Evolutionary conservation across 2,329 filamentous ascomycete species (phyloP).

Genomic region (Pseudogymnoascus sp.): DNA sequence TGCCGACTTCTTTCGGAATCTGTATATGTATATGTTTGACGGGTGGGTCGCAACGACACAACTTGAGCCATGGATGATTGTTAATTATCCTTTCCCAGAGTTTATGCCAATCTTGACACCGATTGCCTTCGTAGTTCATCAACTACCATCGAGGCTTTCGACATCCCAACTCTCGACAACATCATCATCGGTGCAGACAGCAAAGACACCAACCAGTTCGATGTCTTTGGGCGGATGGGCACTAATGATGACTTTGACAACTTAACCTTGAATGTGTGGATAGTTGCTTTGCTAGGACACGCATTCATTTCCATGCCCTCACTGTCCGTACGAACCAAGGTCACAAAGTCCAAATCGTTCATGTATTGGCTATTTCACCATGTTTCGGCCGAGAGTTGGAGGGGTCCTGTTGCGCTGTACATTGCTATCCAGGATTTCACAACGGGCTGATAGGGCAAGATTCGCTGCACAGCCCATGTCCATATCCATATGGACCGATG

Average conservation of each 20-base stretch:
- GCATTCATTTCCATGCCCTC: constrained; percentile 28
- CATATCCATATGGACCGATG: too few species aligned
- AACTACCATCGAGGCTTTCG: constrained; percentile 22
- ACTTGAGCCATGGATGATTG: not conserved
- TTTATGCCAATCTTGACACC: constrained; percentile 29
- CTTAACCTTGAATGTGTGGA: constrained; percentile 33
- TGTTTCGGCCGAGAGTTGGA: not conserved
- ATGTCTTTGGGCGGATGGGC: constrained; percentile 30
- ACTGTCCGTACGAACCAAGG: constrained; percentile 13
- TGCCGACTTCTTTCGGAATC: constrained; percentile 12
- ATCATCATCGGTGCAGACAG: constrained; percentile 14
- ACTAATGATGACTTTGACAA: constrained; percentile 23
- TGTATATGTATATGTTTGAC: constrained; percentile 33
- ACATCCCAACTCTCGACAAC: constrained; percentile 16
- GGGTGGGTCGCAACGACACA: constrained; percentile 19
- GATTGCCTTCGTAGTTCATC: constrained; percentile 25
- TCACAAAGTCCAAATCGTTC: not conserved
- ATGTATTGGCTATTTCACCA: not conserved
- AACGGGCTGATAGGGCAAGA: too few species aligned
- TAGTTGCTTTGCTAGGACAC: constrained; percentile 30
- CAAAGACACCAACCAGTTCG: not conserved
- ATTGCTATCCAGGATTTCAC: not conserved
- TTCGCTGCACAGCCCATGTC: too few species aligned
- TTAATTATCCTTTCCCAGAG: constrained; percentile 12
- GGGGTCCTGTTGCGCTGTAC: not conserved